Evolutionary conservation across 257 asterid genomes (phyloP), one percentile per base, ranked within the genome.

Genomic region (Nicotiana undulata): DNA sequence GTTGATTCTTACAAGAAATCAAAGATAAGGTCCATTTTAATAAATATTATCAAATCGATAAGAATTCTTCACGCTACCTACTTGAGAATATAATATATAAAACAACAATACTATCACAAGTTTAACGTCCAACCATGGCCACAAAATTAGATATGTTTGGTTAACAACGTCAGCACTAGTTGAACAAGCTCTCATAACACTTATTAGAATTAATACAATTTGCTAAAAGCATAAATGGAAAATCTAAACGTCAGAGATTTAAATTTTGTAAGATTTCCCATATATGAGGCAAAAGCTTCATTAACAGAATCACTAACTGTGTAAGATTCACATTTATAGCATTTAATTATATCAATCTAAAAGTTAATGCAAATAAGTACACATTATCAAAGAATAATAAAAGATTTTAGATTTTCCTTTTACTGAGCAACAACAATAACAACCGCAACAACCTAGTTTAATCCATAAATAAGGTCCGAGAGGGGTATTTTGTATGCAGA

Each of bases 101-200:
- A 5, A 18, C 24, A 56, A 56, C 63, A 56, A 5, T 12, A 63
- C 15, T 40, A 70, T 70, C 16, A 44, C 6, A 72, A 24, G 16
- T 46, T 12, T 17, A 65, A 31, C 24, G 49, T 31, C 26, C 26
- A 16, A 16, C 22, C 2, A 12, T 58, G 15, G 34, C 59, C 52
- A 34, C 34, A 11, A 22, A 58, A 56, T 59, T 77, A 77, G 81
- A 52, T 34, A 32, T 31, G 81, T 58, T 77, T 77, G 81, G 59
- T 77, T 34, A 77, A 77, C 81, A 29, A 77, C 81, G 28, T 59
- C 17, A 77, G 40, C 70, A 58, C 56, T n/a, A 70, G 56, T 44
- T 46, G 22, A 72, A 22, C 77, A 22, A 46, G 22, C 72, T 64
- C 18, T 26, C 4, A 26, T 22, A 12, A 22, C 20, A 6, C 18